Percentiles rank a stretch among this genome's conserved stretches.
Conservation (phyloP, 163 green algal genomes). For the Volvox carteri region DNA sequence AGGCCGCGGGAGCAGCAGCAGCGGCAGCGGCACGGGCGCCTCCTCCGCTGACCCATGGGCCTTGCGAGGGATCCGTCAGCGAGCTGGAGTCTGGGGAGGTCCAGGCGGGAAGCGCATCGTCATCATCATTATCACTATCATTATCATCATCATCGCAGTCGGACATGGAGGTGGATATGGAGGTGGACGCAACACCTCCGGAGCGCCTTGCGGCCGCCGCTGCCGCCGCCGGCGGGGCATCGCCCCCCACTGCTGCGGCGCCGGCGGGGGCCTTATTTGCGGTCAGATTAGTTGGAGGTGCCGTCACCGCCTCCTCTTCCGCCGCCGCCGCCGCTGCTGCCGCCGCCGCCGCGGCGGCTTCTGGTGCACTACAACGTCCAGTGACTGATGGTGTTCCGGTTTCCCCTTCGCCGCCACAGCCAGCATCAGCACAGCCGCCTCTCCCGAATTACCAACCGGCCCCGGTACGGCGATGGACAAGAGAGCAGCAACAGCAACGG, state of each 20-base stretch:
- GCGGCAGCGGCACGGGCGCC: background rate
- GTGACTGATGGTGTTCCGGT: too few species aligned
- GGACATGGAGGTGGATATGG: background rate
- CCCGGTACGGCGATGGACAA: background rate
- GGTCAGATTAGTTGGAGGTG: background rate
- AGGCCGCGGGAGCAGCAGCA: background rate
- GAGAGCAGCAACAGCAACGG: background rate
- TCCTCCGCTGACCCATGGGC: background rate
- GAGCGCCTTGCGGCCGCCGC: background rate
- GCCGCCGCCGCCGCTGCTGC: background rate
- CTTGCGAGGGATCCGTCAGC: background rate
- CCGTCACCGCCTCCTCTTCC: background rate
- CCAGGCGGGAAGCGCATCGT: too few species aligned
- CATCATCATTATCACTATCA: too few species aligned
- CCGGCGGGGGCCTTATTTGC: background rate
- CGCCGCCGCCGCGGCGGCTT: background rate
- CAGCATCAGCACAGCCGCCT: too few species aligned
- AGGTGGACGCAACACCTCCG: background rate
- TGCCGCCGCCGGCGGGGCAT: too few species aligned
- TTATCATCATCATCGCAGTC: too few species aligned
- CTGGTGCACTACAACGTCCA: too few species aligned
- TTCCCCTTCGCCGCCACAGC: too few species aligned
- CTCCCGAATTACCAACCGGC: too few species aligned
- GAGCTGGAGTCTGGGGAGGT: slow-evolving; percentile 34
- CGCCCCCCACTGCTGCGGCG: background rate